Base-by-base conservation (phyloP, 1,284 basidiomycete genomes). In the Pseudozyma sp. region DNA sequence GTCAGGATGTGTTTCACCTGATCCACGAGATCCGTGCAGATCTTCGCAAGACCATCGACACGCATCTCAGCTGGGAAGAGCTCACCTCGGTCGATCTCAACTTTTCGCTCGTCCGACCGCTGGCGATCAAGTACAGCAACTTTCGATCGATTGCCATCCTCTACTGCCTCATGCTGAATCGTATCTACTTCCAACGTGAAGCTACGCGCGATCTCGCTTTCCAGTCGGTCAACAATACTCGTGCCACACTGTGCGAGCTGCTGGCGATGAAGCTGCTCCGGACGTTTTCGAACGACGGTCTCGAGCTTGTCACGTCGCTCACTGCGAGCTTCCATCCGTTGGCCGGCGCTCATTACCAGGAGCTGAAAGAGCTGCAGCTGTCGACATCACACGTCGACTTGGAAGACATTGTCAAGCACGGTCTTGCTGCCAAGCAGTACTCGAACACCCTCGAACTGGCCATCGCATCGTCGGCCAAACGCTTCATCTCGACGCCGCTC, bases 121-220 rank as follows among this genome's bases (percentile, higher is more conserved):
- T 81, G 5, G 78, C 80, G 0, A 73, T 77, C 74, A 79, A 79
- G 50, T 79, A 80, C 58, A 71, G 66, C 57, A 60, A 66, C 44
- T 66, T 69, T 4, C 64, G 66, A 6, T 71, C 68, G 44, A 62
- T 89, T 81, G 89, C 91, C 31, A 86, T 93, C 60, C 91, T 94
- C 7, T 97, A 97, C 84, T 94, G 93, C 78, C 88, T 95, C 63
- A 89, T 97, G 10, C 87, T 97, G 57, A 96, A 94, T 84, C 90
- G 92, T 47, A 90, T 94, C 11, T 90, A 95, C 84, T 97, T 97
- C 84, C 84, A 90, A 24, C 89, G 91, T 7, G 92, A 80, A 19
- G 77, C 76, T 4, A 70, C 68, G 11, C 56, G 71, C 19, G 80
- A 93, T 84, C 68, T 83, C 7, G 81, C 83, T 1, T 80, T 81